Conservation (phyloP, 2,329 filamentous ascomycete genomes). For the Claviceps digitariae region DNA sequence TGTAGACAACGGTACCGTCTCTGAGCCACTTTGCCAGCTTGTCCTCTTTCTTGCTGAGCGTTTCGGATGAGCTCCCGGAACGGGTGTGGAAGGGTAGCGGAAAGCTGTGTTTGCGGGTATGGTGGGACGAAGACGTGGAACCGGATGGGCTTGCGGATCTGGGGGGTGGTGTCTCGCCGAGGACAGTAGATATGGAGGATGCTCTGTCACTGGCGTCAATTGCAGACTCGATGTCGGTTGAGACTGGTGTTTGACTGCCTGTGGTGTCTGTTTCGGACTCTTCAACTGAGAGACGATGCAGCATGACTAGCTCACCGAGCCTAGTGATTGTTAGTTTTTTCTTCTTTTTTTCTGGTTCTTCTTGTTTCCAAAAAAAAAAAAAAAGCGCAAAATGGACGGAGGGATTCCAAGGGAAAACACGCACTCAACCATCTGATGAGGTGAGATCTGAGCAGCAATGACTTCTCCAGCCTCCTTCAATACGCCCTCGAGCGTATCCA, state of each 20-base stretch:
- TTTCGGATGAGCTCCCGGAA: constrained; percentile 15
- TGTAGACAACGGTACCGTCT: constrained; percentile 53
- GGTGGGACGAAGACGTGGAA: constrained; percentile 14
- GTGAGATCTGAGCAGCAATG: constrained; percentile 59
- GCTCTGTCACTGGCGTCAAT: constrained; percentile 20
- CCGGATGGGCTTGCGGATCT: constrained; percentile 18
- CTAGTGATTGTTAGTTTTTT: constrained; percentile 17
- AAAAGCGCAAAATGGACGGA: not conserved
- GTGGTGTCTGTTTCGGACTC: constrained; percentile 24
- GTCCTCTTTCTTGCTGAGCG: constrained; percentile 31
- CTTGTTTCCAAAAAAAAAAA: too few species aligned
- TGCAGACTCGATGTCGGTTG: constrained; percentile 5
- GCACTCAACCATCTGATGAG: constrained; percentile 68
- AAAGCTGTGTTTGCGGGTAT: constrained; percentile 20
- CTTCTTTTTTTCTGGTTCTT: too few species aligned
- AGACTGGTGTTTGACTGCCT: constrained; percentile 14
- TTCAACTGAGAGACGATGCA: constrained; percentile 31
- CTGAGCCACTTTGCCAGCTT: constrained; percentile 42
- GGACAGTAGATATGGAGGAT: constrained; percentile 29
- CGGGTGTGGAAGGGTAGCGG: constrained; percentile 17
- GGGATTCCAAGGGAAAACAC: too few species aligned
- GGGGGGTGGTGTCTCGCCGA: constrained; percentile 15
- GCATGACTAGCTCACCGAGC: constrained; percentile 65
- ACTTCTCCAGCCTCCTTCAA: constrained; percentile 79
- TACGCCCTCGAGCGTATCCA: constrained; percentile 67